Conservation (phyloP, 257 asterid genomes). For the Solanum tarijense region DNA sequence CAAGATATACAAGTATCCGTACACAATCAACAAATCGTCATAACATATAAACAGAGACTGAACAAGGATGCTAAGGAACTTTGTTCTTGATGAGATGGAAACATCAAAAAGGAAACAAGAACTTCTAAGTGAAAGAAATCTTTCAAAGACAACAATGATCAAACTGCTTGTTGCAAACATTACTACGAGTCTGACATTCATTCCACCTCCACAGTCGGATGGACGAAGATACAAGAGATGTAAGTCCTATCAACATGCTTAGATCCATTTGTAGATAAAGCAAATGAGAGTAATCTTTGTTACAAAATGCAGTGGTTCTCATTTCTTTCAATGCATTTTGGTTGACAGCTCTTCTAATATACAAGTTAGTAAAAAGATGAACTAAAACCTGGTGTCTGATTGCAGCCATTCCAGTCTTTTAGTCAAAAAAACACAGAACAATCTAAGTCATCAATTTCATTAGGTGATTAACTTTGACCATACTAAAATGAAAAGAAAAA, state of each 20-base stretch:
- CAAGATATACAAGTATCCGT: neutral
- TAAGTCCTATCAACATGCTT: neutral
- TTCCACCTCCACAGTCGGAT: neutral
- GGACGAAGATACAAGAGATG: neutral
- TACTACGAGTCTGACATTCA: neutral
- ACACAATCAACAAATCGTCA: neutral
- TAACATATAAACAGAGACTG: neutral
- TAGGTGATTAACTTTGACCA: neutral
- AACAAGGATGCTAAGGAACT: neutral
- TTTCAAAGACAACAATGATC: neutral
- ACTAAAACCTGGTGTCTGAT: neutral
- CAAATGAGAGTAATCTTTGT: neutral
- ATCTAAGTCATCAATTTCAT: neutral
- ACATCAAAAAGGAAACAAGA: neutral
- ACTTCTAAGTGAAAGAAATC: neutral
- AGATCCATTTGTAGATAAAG: neutral
- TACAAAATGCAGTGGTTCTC: neutral
- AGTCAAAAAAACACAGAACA: too few relatives aligned
- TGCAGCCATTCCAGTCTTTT: neutral
- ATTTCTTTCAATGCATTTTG: neutral
- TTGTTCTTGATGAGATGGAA: neutral
- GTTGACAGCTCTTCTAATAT: neutral
- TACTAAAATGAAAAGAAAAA: neutral
- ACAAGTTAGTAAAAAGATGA: neutral
- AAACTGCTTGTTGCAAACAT: neutral